Evolutionary conservation across 2,329 filamentous ascomycete species (phyloP).

Genomic region (Beauveria scarabaeidicola): DNA sequence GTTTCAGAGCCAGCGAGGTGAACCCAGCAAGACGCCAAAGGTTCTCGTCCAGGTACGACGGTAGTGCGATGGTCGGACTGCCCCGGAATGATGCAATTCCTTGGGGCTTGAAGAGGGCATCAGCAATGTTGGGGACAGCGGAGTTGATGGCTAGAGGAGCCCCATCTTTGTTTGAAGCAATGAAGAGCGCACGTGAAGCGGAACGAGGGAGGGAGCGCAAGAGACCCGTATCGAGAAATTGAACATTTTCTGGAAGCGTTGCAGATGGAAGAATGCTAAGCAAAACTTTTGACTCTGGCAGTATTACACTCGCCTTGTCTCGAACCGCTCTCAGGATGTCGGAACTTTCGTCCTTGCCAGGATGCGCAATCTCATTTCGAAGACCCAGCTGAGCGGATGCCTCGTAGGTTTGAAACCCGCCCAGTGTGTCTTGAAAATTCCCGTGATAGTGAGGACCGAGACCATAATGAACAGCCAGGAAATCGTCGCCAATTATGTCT

Average conservation of each 20-base stretch:
- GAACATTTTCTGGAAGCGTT: conserved; percentile 72
- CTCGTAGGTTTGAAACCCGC: conserved; percentile 91
- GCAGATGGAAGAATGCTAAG: conserved; percentile 76
- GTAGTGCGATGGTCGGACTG: conserved; percentile 69
- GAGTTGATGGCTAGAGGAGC: conserved; percentile 81
- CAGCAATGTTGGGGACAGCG: conserved; percentile 77
- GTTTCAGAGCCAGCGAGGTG: conserved; percentile 71
- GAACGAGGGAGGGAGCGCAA: conserved; percentile 67
- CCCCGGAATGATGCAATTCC: conserved; percentile 79
- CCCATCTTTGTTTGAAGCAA: conserved; percentile 38
- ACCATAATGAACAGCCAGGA: conserved; percentile 82
- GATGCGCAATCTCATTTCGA: conserved; percentile 82
- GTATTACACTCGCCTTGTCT: conserved; percentile 69
- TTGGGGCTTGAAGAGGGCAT: conserved; percentile 72
- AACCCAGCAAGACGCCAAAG: conserved; percentile 92
- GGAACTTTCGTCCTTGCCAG: conserved; percentile 81
- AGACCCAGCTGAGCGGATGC: conserved; percentile 86
- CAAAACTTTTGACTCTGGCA: conserved; percentile 73
- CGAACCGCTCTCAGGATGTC: conserved; percentile 87
- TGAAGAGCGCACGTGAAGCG: conserved; percentile 52
- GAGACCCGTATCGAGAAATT: conserved; percentile 67
- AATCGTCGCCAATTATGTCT: conserved; percentile 80
- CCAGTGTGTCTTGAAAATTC: conserved; percentile 93
- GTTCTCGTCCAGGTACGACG: conserved; percentile 82
- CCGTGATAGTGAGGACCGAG: conserved; percentile 87